phyloP scores from a whole-genome alignment of 805 yeast species.

The Pichia membranifaciens region DNA sequence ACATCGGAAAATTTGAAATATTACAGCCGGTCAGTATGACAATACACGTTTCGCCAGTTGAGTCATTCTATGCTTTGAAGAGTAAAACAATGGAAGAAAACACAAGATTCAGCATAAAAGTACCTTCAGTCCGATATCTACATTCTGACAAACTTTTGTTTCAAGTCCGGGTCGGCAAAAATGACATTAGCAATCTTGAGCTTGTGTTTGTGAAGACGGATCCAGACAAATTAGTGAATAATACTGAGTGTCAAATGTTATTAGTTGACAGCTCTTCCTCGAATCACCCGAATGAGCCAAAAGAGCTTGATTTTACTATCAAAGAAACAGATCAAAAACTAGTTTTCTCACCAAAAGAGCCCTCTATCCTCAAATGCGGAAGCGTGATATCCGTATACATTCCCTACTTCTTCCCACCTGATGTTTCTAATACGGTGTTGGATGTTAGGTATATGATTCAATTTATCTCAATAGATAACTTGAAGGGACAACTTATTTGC shows the following conservation, averaged over 20 bases:
- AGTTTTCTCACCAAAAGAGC: constrained; percentile 13
- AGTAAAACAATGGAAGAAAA: constrained; percentile 11
- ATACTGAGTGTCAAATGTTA: constrained; percentile 14
- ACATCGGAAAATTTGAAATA: constrained; percentile 21
- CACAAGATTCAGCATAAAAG: constrained; percentile 17
- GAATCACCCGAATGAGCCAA: neutral
- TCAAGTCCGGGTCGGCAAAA: constrained; percentile 19
- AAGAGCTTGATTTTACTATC: constrained; percentile 14
- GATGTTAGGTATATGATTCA: constrained; percentile 19
- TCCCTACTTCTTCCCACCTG: constrained; percentile 33
- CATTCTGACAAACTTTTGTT: constrained; percentile 26
- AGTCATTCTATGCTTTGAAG: constrained; percentile 11
- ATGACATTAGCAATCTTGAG: constrained; percentile 13
- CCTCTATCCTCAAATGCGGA: constrained; percentile 5
- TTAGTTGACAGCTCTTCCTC: constrained; percentile 2
- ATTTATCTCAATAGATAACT: constrained; percentile 13
- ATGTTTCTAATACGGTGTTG: constrained; percentile 28
- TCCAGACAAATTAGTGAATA: constrained; percentile 23
- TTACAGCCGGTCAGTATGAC: constrained; percentile 10
- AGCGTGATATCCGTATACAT: constrained; percentile 17
- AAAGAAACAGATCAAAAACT: constrained; percentile 14
- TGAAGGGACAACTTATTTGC: constrained; percentile 11
- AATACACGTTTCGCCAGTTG: constrained; percentile 6
- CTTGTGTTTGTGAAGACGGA: constrained; percentile 26
- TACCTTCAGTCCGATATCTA: constrained; percentile 23